Evolutionary conservation across 2,329 filamentous ascomycete species (phyloP).

Genomic region (Pseudomassariella vexata): DNA sequence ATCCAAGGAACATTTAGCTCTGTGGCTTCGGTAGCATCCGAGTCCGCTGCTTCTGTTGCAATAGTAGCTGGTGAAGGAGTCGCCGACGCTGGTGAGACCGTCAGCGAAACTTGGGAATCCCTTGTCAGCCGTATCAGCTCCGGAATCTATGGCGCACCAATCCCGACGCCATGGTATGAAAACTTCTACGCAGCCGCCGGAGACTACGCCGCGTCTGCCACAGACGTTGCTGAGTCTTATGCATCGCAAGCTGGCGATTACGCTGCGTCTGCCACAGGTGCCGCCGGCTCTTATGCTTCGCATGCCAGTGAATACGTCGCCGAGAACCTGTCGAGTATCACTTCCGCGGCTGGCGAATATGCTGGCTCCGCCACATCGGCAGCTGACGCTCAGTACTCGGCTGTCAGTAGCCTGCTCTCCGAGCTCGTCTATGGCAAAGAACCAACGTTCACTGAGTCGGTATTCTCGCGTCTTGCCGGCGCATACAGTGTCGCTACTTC

Average conservation of each 20-base stretch:
- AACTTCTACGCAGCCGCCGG: slow-evolving; percentile 40
- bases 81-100: slow-evolving; percentile 29
- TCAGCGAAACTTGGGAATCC: slow-evolving; percentile 53
- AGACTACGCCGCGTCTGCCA: slow-evolving; percentile 56
- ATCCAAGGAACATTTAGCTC: slow-evolving; percentile 42
- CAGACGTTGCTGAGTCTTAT: slow-evolving; percentile 30
- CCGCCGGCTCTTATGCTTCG: slow-evolving; percentile 17
- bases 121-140: slow-evolving; percentile 60
- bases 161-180: slow-evolving; percentile 51
- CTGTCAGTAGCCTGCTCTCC: slow-evolving; percentile 66
- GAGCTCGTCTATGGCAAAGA: slow-evolving; percentile 75
- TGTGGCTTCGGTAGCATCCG: slow-evolving; percentile 38
- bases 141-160: slow-evolving; percentile 64
- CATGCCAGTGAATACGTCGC: slow-evolving; percentile 26
- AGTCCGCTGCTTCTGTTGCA: slow-evolving; percentile 38
- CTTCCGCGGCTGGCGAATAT: slow-evolving; percentile 42
- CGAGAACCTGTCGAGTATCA: slow-evolving; percentile 15
- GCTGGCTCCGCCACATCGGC: slow-evolving; percentile 57
- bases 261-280: slow-evolving; percentile 11
- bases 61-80: slow-evolving; percentile 43
- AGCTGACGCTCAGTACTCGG: slow-evolving; percentile 59
- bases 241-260: slow-evolving; percentile 24
- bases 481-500: slow-evolving; percentile 65
- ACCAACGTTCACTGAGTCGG: slow-evolving; percentile 74
- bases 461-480: slow-evolving; percentile 64